Evolutionary conservation across 2,329 filamentous ascomycete genomes (phyloP).

Genomic region (Alternaria hordeiaustralica): DNA sequence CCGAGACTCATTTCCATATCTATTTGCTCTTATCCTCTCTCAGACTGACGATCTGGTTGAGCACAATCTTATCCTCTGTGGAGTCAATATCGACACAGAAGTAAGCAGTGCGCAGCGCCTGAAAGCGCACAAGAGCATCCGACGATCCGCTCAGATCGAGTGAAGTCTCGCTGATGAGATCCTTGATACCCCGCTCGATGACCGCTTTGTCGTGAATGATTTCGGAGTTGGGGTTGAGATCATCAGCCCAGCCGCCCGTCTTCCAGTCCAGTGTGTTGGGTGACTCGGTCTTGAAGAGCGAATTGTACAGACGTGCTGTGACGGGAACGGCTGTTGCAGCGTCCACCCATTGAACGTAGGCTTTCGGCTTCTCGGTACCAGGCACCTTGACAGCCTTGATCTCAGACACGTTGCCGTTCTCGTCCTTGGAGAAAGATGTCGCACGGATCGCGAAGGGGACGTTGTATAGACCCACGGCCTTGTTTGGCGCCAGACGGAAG

Average conservation of each 20-base stretch:
- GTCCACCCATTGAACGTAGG: conserved; percentile 86
- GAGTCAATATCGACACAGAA: conserved; percentile 82
- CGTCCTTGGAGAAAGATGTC: conserved; percentile 71
- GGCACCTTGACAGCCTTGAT: conserved; percentile 72
- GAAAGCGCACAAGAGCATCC: conserved; percentile 74
- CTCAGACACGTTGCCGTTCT: conserved; percentile 68
- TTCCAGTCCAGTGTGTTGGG: conserved; percentile 72
- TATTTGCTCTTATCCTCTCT: conserved; percentile 72
- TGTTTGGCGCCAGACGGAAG: conserved; percentile 78
- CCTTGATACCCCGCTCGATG: conserved; percentile 82
- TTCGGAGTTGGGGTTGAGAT: conserved; percentile 85
- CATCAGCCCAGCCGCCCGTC: conserved; percentile 80
- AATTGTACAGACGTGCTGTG: conserved; percentile 75
- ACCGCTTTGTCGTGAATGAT: conserved; percentile 78
- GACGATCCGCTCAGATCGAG: conserved; percentile 41
- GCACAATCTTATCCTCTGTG: conserved; percentile 72
- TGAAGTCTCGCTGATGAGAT: conserved; percentile 69
- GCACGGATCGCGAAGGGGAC: conserved; percentile 73
- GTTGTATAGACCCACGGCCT: conserved; percentile 76
- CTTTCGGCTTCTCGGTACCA: conserved; percentile 70
- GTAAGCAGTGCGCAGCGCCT: conserved; percentile 87
- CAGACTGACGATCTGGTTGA: conserved; percentile 90
- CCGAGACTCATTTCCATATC: not conserved
- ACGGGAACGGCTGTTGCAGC: conserved; percentile 68
- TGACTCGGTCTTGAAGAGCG: conserved; percentile 85